Evolutionary conservation across 2,329 filamentous ascomycete genomes (phyloP).

Genomic region (Diaporthe citriasiana): DNA sequence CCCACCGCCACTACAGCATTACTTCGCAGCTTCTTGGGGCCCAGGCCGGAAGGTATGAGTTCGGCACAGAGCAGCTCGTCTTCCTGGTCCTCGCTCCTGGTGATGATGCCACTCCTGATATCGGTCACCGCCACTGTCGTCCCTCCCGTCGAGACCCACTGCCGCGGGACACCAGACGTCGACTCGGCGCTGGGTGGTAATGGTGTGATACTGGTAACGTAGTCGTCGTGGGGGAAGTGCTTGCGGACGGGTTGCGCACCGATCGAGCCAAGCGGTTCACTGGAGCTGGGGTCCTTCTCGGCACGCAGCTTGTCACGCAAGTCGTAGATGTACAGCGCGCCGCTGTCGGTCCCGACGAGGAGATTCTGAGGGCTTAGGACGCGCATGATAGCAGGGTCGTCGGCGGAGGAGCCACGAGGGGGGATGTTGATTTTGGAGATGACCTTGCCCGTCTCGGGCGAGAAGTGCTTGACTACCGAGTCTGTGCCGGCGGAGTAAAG

Average conservation of each 20-base stretch:
- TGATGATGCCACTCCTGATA: slow-evolving; percentile 85
- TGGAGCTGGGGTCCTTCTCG: slow-evolving; percentile 35
- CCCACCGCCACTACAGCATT: slow-evolving; percentile 85
- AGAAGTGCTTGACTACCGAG: slow-evolving; percentile 68
- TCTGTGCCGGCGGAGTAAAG: slow-evolving; percentile 75
- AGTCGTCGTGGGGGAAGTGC: slow-evolving; percentile 90
- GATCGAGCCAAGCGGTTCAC: slow-evolving; percentile 57
- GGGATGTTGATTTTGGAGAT: slow-evolving; percentile 87
- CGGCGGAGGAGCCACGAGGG: slow-evolving; percentile 63
- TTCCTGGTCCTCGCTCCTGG: slow-evolving; percentile 93
- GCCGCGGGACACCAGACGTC: slow-evolving; percentile 91
- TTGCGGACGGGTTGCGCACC: slow-evolving; percentile 79
- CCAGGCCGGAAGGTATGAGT: slow-evolving; percentile 80
- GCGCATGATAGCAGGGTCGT: slow-evolving; percentile 86
- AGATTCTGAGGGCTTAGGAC: slow-evolving; percentile 89
- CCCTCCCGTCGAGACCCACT: slow-evolving; percentile 94
- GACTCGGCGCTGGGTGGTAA: slow-evolving; percentile 84
- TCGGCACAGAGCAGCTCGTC: slow-evolving; percentile 89
- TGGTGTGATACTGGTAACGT: slow-evolving; percentile 88
- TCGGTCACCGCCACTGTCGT: slow-evolving; percentile 93
- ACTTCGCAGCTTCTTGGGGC: slow-evolving; percentile 73
- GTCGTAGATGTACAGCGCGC: slow-evolving; percentile 90
- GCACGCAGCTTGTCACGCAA: slow-evolving; percentile 68
- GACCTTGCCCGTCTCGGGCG: slow-evolving; percentile 73
- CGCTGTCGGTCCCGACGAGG: slow-evolving; percentile 91